phyloP scores from a whole-genome alignment of 495 filamentous ascomycete species.

The Aspergillus diversus region DNA sequence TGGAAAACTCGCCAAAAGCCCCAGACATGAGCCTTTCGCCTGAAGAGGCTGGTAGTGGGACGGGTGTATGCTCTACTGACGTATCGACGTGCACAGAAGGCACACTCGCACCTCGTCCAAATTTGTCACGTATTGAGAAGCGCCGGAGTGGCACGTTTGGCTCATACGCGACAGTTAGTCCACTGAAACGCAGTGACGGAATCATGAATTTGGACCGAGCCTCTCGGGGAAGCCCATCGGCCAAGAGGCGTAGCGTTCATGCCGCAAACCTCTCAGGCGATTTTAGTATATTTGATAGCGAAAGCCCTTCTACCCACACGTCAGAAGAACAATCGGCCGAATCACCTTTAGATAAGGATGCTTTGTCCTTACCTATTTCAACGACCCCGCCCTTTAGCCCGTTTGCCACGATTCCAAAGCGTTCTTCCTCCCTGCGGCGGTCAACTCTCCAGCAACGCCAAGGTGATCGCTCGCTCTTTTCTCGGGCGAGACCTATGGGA shows the following conservation, averaged over 20 bases:
- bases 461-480: slow-evolving; percentile 63
- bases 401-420: slow-evolving; percentile 50
- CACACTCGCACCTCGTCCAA: slow-evolving; percentile 51
- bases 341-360: slow-evolving; percentile 31
- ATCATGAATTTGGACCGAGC: slow-evolving; percentile 83
- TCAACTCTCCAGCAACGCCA: slow-evolving; percentile 87
- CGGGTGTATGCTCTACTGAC: slow-evolving; percentile 42
- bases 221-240: slow-evolving; percentile 77
- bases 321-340: slow-evolving; percentile 31
- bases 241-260: slow-evolving; percentile 85
- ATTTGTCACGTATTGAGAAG: slow-evolving; percentile 49
- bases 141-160: slow-evolving; percentile 51
- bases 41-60: slow-evolving; percentile 44
- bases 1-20: slow-evolving; percentile 57
- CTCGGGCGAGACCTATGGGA: slow-evolving; percentile 44
- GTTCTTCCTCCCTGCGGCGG: slow-evolving; percentile 73
- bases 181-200: slow-evolving; percentile 88
- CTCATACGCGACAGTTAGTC: slow-evolving; percentile 69
- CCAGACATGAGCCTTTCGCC: slow-evolving; percentile 41
- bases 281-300: slow-evolving; percentile 71
- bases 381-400: slow-evolving; percentile 41
- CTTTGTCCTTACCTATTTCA: slow-evolving; percentile 28
- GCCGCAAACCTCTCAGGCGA: slow-evolving; percentile 60
- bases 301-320: slow-evolving; percentile 25
- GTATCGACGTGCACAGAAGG: slow-evolving; percentile 47